These are phyloP conservation scores for Chlorella sp. DNA, from an alignment of 139 green algal species.

Conservation along the genomic window DNA sequence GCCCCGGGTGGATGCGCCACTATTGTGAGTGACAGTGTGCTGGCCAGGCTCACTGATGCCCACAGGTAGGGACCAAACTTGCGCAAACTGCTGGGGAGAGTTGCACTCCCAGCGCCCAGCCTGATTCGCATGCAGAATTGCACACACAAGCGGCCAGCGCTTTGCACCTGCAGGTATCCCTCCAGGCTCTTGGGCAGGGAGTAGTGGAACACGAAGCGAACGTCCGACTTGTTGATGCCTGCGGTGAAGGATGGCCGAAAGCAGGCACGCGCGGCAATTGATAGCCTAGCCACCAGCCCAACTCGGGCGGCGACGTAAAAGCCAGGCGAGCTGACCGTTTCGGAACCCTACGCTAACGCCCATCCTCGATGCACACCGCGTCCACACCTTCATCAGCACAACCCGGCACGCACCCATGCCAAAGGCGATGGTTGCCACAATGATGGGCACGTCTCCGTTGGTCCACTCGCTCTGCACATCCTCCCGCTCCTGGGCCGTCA, in stretches of 20 bases:
- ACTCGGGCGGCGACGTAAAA: neutral
- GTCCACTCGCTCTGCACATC: conserved; percentile 85
- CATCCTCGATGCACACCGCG: neutral
- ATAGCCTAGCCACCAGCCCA: too few species aligned
- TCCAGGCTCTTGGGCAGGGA: conserved; percentile 91
- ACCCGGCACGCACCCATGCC: conserved; percentile 76
- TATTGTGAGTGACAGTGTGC: too few species aligned
- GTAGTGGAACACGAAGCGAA: conserved; percentile 94
- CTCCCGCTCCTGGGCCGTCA: conserved; percentile 74
- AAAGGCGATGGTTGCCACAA: conserved; percentile 93
- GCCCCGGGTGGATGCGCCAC: too few species aligned
- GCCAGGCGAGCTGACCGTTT: too few species aligned
- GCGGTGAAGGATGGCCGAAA: conserved; percentile 38
- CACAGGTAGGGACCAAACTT: too few species aligned
- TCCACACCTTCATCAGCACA: conserved; percentile 29
- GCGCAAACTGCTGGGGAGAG: too few species aligned
- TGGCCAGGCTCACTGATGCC: too few species aligned
- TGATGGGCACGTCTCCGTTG: conserved; percentile 68
- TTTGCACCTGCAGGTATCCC: conserved; percentile 76
- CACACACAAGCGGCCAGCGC: neutral
- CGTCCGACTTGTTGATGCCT: conserved; percentile 78
- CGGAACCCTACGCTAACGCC: too few species aligned
- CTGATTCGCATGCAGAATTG: too few species aligned
- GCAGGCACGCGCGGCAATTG: neutral
- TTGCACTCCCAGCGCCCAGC: too few species aligned